Evolutionary conservation across 2,329 filamentous ascomycete genomes (phyloP), one percentile per base, ranked within the genome.

Genomic region (Nannizzia gypsea): DNA sequence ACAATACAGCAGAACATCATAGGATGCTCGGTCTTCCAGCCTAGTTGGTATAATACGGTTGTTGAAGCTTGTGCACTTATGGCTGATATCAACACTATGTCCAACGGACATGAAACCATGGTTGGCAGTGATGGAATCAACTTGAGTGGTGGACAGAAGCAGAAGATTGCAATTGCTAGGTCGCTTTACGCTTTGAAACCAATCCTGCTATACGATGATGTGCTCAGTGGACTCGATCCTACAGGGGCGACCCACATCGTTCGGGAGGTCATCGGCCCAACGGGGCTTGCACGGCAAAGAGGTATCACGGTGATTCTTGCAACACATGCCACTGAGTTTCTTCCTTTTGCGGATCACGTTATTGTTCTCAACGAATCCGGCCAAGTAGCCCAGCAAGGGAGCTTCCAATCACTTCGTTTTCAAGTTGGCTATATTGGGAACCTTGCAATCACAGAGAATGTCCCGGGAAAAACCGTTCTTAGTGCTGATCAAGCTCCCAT

Each of bases 101-200:
- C 88, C 0, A 66, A 85, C 1, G 89, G 89, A 0, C 72, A 92
- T 0, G 76, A 89, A n/a, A 96, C 91, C 0, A 67, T 80, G 1
- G 78, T 96, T 3, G 89, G 88, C 0, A 72, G 78, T 0, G 83
- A 83, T 13, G 88, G 87, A 0, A 81, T 81, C 28, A 79, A 81
- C 3, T 75, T 96, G 44, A 95, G 89, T 64, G 90, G 90, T 8
- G 91, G 92, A 0, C 90, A 96, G 72, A 85, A 80, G 63, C 91
- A 96, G 70, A 80, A 89, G 57, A 76, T 96, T 56, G 87, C 88
- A 0, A 78, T 96, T 38, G 90, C 91, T 1, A 80, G 90, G 63
- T 89, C 90, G 1, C 81, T 81, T 46, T 72, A 96, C 5, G 80
- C 90, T 56, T 82, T 75, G 46, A 74, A 73, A 56, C 71, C 76